Evolutionary conservation across 148 eudicot species (phyloP), one percentile per base, ranked within the genome.

Genomic region (Vaccinium myrtillus): DNA sequence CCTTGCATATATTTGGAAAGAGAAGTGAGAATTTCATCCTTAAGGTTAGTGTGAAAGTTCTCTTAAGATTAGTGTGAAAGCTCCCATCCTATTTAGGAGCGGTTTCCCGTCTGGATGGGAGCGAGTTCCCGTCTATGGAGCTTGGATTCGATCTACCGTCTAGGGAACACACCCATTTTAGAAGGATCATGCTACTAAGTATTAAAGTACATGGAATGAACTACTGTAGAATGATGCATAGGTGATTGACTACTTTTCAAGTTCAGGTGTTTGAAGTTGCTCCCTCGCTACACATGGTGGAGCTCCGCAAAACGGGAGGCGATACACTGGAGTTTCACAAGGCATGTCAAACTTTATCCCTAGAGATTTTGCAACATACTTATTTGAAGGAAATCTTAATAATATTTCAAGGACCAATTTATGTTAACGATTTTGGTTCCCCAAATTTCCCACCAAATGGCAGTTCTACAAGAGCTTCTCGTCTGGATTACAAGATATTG

Each of bases 311-410:
- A 89, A 91, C 91, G 54, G 94, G 95, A 39, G 98, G 98, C 30
- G 98, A 95, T 87, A 95, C 98, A 21, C 84, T 95, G 77, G 98
- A 95, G 83, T 94, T 91, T 85, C 98, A 95, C 87, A 94, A 91
- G 89, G 96, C 73, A 89, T 78, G 88, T 83, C 53, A 73, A 7
- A 77, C 67, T 23, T 82, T 25, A 81, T 32, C 39, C 65, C 69
- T 73, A 5, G 5, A 53, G 30, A 11, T 12, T 16, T 23, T 25
- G 43, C n/a, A 18, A 18, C 46, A 21, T 14, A 15, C 12, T 51
- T 83, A 59, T 88, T 23, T 69, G n/a, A 51, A 58, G 51, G 55
- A 46, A 49, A 63, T 48, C 43, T 1, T 75, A 8, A 18, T 36
- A 11, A 1, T 61, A 78, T 55, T 11, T 74, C 6, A 19, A 27